These are phyloP conservation scores for Aspergillus luchuensis DNA, from an alignment of 2,329 filamentous ascomycete genomes.

Conservation along the genomic window DNA sequence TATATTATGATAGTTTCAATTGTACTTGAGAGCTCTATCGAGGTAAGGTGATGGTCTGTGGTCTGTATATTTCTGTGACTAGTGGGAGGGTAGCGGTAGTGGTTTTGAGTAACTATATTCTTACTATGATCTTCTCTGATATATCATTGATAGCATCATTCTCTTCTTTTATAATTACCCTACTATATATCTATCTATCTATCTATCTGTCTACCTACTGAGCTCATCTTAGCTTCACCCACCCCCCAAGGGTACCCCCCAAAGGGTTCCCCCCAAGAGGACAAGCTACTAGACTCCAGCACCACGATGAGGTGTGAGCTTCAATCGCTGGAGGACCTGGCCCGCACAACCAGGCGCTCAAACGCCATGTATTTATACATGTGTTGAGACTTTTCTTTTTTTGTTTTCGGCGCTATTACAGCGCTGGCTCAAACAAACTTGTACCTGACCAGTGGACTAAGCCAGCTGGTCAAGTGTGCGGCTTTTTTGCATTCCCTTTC, in stretches of 20 bases:
- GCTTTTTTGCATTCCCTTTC: not conserved
- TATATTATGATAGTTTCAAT: too few relatives aligned
- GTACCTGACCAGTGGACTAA: not conserved
- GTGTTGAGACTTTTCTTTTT: not conserved
- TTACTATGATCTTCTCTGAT: too few relatives aligned
- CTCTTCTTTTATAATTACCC: too few relatives aligned
- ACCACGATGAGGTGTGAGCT: slow-evolving; percentile 16
- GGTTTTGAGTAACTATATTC: too few relatives aligned
- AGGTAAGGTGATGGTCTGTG: too few relatives aligned
- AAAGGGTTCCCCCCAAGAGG: too few relatives aligned
- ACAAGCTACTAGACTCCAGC: slow-evolving; percentile 15
- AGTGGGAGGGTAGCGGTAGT: too few relatives aligned
- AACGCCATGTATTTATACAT: not conserved
- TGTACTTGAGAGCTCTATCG: too few relatives aligned
- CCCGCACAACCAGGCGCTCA: not conserved
- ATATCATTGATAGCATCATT: too few relatives aligned
- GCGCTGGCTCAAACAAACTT: not conserved
- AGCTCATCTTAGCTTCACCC: slow-evolving; percentile 13
- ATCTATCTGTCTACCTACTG: not conserved
- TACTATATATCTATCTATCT: too few relatives aligned
- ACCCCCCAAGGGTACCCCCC: too few relatives aligned
- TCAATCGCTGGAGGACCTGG: slow-evolving; percentile 7
- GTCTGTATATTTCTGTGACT: too few relatives aligned
- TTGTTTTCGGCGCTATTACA: not conserved
- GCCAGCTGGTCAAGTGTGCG: not conserved